These are phyloP conservation scores for Globomyces pollinis-pini DNA, from an alignment of 192 early-diverging fungal genomes.

Conservation along the genomic window DNA sequence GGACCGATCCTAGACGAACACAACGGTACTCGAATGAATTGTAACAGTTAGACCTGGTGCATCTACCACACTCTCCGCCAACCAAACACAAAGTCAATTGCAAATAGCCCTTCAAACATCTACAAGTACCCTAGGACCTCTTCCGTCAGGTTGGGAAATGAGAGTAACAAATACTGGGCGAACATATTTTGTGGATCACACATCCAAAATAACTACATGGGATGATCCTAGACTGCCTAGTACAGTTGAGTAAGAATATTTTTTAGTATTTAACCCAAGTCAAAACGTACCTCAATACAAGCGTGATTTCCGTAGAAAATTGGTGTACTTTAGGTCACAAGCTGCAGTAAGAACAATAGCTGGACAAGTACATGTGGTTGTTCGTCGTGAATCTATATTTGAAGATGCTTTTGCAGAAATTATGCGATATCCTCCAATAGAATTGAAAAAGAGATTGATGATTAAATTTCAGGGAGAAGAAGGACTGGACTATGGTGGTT, in stretches of 20 bases:
- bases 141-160: conserved; percentile 99
- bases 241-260: conserved; percentile 23
- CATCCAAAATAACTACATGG: conserved; percentile 97
- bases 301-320: conserved; percentile 94
- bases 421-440: conserved; percentile 82
- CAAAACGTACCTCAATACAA: conserved; percentile 97
- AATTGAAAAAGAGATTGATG: conserved; percentile 95
- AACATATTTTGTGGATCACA: conserved; percentile 98
- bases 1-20: conserved; percentile 69
- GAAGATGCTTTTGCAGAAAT: conserved; percentile 94
- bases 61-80: conserved; percentile 40
- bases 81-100: conserved; percentile 40
- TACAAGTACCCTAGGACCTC: conserved; percentile 68
- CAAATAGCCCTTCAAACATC: conserved; percentile 61
- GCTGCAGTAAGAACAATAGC: conserved; percentile 74
- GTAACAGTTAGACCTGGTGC: conserved; percentile 36
- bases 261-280: background rate
- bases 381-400: conserved; percentile 81
- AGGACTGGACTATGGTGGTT: conserved; percentile 95
- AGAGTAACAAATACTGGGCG: conserved; percentile 86
- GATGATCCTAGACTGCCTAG: conserved; percentile 65
- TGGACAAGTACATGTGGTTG: conserved; percentile 90
- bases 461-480: conserved; percentile 99
- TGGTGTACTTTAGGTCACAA: conserved; percentile 95
- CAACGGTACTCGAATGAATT: no score